Percentiles rank a stretch among this genome's conserved stretches.
Conservation (phyloP, 2,329 filamentous ascomycete genomes). For the Paracoccidioides lutzii region DNA sequence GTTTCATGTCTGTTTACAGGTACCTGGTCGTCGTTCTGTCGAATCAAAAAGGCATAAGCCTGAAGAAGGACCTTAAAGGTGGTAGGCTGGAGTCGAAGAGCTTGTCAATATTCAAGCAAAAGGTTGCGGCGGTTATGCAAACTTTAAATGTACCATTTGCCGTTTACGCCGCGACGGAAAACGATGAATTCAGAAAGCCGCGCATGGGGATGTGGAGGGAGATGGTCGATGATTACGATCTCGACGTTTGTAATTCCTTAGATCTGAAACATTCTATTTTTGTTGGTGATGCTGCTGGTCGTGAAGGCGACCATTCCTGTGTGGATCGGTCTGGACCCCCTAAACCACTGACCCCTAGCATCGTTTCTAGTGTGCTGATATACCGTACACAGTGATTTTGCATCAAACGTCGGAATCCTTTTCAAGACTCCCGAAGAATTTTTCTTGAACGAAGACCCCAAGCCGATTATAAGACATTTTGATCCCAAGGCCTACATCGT, state of each 20-base stretch:
- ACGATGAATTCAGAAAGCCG: slow-evolving; percentile 77
- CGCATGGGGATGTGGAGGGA: slow-evolving; percentile 77
- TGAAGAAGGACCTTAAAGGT: slow-evolving; percentile 60
- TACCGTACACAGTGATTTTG: slow-evolving; percentile 52
- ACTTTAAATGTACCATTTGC: slow-evolving; percentile 59
- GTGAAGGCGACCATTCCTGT: slow-evolving; percentile 45
- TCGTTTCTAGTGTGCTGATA: slow-evolving; percentile 8
- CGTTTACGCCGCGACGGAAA: slow-evolving; percentile 74
- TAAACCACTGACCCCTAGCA: not conserved
- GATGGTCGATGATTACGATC: slow-evolving; percentile 48
- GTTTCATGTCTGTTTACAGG: slow-evolving; percentile 28
- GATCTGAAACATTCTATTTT: slow-evolving; percentile 65
- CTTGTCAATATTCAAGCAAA: slow-evolving; percentile 69
- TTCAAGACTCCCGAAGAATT: slow-evolving; percentile 88
- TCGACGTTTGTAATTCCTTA: slow-evolving; percentile 40
- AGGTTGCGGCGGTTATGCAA: slow-evolving; percentile 55
- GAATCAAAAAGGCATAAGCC: slow-evolving; percentile 73
- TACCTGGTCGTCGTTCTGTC: slow-evolving; percentile 69
- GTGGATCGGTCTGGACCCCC: slow-evolving; percentile 40
- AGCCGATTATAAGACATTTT: slow-evolving; percentile 57
- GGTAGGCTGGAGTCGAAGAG: slow-evolving; percentile 56
- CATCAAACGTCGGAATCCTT: slow-evolving; percentile 64
- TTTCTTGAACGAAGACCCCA: slow-evolving; percentile 57
- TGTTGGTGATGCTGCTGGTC: slow-evolving; percentile 68
- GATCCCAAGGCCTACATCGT: slow-evolving; percentile 50